These are phyloP conservation scores for Syzygium grande DNA, from an alignment of 345 rosid species.

Conservation along the genomic window DNA sequence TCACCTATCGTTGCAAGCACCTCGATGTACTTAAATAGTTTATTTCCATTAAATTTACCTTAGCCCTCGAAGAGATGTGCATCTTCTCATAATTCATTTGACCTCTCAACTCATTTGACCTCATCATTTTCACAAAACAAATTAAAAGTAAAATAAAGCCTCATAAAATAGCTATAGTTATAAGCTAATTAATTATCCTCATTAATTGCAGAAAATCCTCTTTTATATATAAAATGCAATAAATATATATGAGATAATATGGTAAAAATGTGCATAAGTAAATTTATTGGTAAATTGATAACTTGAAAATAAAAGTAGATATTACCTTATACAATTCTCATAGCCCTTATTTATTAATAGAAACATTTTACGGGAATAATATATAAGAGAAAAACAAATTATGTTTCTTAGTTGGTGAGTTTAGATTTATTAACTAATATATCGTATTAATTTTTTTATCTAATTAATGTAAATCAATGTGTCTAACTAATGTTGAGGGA, in stretches of 20 bases:
- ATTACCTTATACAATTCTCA: background rate
- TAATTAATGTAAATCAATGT: background rate
- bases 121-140: background rate
- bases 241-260: background rate
- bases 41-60: background rate
- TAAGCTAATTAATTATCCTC: background rate
- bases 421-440: accelerated
- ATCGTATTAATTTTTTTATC: background rate
- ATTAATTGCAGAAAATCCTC: background rate
- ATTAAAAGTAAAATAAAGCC: background rate
- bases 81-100: background rate
- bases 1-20: background rate
- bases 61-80: background rate
- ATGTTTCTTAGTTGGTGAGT: accelerated
- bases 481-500: background rate
- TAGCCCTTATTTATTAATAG: background rate
- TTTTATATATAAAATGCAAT: background rate
- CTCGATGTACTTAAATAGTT: background rate
- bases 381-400: background rate
- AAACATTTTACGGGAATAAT: background rate
- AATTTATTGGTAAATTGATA: no score
- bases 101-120: background rate
- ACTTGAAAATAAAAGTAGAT: background rate
- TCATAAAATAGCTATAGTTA: background rate
- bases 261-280: accelerated